Evolutionary conservation across 1,284 basidiomycete species (phyloP), one percentile per base, ranked within the genome.

Genomic region (Puccinia polysora): DNA sequence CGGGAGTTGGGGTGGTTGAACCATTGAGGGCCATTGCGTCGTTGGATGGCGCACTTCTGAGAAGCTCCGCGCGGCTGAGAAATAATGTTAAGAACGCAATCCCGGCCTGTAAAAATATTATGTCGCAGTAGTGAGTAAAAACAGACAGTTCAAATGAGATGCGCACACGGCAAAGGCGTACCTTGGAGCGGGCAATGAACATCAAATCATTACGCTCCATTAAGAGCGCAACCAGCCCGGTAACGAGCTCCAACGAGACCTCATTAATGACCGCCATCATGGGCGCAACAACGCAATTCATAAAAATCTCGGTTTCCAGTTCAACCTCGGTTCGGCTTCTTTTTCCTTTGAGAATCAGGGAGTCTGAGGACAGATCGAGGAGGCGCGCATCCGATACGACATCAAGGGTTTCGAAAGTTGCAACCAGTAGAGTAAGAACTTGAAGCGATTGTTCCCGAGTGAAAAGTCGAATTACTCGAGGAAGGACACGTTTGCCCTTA

Each of bases 401-500:
- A 78, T 97, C 95, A 70, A 98, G 84, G 79, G 96, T 91, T 72
- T 86, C 86, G 82, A 97, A 98, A 75, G 90, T 93, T 0, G 94
- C 94, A 52, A 97, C 88, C 38, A 98, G 85, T 53, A 98, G 87
- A 1, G 93, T 97, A 58, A 97, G 82, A 50, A 96, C 82, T 1
- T 90, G 92, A 62, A 94, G 85, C 81, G 89, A 88, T 78, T 90
- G 89, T 74, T 89, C 84, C 36, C 86, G 84, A 74, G 85, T 85
- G 28, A 98, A 84, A 77, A 94, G 89, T n/a, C 93, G 88, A 20
- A 91, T 87, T 3, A 94, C 86, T 43, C 96, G 88, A 2, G 92
- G 89, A 49, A 99, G 84, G 23, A 99, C 84, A 74, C 88, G 87
- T 83, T 97, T 97, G 73, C 96, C 96, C 81, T 99, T 99, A 75